phyloP scores from a whole-genome alignment of 805 yeast genomes.

The Saturnispora mendoncae region DNA sequence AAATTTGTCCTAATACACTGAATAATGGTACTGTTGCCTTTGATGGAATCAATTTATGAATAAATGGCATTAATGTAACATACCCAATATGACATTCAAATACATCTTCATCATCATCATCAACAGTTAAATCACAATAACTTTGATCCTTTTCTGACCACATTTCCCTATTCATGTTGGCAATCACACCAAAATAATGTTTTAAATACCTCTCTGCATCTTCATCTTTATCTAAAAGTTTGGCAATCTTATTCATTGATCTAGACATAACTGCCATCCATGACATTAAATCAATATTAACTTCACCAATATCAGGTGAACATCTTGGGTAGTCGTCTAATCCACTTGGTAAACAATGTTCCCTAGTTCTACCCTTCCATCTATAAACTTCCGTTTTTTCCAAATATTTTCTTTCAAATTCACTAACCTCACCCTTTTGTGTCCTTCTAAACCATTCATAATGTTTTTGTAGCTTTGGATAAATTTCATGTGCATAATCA shows the following conservation, averaged over 20 bases:
- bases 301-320: constrained; percentile 77
- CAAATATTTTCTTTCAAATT: constrained; percentile 53
- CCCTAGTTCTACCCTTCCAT: constrained; percentile 87
- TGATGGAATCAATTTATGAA: constrained; percentile 53
- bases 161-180: constrained; percentile 64
- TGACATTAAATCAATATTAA: constrained; percentile 79
- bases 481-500: constrained; percentile 53
- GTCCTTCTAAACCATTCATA: constrained; percentile 79
- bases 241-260: constrained; percentile 69
- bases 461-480: constrained; percentile 69
- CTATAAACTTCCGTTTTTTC: constrained; percentile 61
- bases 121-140: constrained; percentile 78
- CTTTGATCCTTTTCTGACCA: constrained; percentile 63
- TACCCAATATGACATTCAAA: constrained; percentile 88
- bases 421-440: constrained; percentile 66
- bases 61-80: constrained; percentile 76
- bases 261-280: constrained; percentile 94
- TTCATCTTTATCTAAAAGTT: constrained; percentile 44
- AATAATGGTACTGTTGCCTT: constrained; percentile 37
- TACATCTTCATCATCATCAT: constrained; percentile 58
- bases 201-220: constrained; percentile 48
- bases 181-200: constrained; percentile 47
- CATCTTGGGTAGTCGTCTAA: constrained; percentile 93
- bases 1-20: constrained; percentile 46
- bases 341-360: constrained; percentile 88